These are phyloP conservation scores for Sabuloglossum arenarium DNA, from an alignment of 495 filamentous ascomycete species.

Conservation along the genomic window DNA sequence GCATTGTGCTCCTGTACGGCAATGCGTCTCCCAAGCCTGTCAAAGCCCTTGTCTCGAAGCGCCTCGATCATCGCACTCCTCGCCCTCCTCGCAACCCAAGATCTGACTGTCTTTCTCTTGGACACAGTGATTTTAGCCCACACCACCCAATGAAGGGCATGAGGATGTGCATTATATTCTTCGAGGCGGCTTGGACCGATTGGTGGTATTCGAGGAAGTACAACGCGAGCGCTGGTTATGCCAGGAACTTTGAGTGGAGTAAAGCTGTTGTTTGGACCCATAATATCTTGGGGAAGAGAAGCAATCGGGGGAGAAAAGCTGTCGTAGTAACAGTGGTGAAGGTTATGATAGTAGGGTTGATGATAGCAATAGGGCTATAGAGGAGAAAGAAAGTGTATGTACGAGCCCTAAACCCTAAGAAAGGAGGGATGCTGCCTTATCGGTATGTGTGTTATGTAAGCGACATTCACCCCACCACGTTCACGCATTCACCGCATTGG, in stretches of 20 bases:
- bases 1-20: too few species aligned
- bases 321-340: neutral
- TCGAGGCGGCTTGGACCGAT: neutral
- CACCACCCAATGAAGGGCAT: conserved; percentile 25
- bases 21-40: conserved; percentile 24
- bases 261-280: neutral
- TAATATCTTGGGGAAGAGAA: neutral
- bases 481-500: neutral
- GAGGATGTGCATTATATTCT: neutral
- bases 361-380: neutral
- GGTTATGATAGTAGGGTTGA: neutral
- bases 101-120: conserved; percentile 30
- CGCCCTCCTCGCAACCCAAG: conserved; percentile 26
- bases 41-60: conserved; percentile 33
- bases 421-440: neutral
- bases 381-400: neutral
- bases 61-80: conserved; percentile 31
- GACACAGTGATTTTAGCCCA: conserved; percentile 10
- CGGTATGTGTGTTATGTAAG: neutral
- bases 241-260: neutral
- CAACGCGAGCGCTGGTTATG: neutral
- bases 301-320: neutral
- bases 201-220: neutral
- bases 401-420: neutral
- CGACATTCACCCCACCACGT: neutral